A percentile compares a stretch with the other conserved stretches of the same genome.
Evolutionary conservation across 164 flowering plant genomes (phyloP).

Genomic region (Piper longum): DNA sequence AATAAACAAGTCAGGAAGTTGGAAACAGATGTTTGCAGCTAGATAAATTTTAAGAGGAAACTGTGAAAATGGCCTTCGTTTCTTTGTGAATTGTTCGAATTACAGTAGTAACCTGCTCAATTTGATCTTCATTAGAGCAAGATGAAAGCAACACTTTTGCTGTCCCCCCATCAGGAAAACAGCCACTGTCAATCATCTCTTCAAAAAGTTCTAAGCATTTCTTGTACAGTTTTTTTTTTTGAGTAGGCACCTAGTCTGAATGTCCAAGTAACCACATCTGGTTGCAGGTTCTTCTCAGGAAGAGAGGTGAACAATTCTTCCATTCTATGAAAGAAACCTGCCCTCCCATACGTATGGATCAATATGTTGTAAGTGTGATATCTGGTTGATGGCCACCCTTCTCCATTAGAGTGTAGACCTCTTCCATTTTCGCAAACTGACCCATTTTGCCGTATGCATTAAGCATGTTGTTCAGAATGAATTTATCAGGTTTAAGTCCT

Average conservation of each 20-base stretch:
- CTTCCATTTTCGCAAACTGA: slow-evolving; percentile 70
- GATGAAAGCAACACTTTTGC: slow-evolving; percentile 67
- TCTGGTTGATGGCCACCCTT: slow-evolving; percentile 39
- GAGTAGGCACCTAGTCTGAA: slow-evolving; percentile 75
- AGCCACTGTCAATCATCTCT: slow-evolving; percentile 81
- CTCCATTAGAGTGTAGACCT: slow-evolving; percentile 45
- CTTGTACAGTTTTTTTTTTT: slow-evolving; percentile 50
- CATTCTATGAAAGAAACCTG: slow-evolving; percentile 63
- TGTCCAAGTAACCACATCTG: slow-evolving; percentile 88
- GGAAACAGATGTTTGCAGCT: neutral
- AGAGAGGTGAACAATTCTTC: slow-evolving; percentile 49
- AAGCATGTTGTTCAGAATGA: slow-evolving; percentile 65
- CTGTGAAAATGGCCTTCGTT: slow-evolving; percentile 10
- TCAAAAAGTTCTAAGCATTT: slow-evolving; percentile 76
- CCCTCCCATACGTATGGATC: slow-evolving; percentile 62
- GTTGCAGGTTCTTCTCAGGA: slow-evolving; percentile 34
- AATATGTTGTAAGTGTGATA: slow-evolving; percentile 73
- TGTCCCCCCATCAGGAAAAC: slow-evolving; percentile 83
- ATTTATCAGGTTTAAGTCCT: slow-evolving; percentile 70
- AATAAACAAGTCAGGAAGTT: neutral
- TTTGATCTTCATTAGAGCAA: slow-evolving; percentile 68
- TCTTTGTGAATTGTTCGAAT: slow-evolving; percentile 74
- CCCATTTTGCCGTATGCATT: slow-evolving; percentile 67
- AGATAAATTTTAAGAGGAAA: neutral
- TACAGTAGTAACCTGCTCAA: slow-evolving; percentile 57